Percentiles rank a stretch among this genome's conserved stretches.
phyloP scores from a whole-genome alignment of 2,329 filamentous ascomycete genomes.

The Nemania bipapillata region DNA sequence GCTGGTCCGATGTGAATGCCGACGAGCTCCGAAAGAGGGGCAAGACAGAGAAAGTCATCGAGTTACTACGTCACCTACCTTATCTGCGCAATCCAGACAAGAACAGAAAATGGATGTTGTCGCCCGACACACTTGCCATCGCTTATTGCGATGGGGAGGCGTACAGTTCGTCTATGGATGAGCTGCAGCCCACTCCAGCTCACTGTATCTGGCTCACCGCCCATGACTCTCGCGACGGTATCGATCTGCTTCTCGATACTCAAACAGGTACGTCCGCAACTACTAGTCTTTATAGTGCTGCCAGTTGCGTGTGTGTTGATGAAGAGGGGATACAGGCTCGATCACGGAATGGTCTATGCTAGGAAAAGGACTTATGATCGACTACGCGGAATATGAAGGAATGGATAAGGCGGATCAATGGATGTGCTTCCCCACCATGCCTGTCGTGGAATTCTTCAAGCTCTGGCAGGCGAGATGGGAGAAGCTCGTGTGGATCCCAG shows the following conservation, averaged over 20 bases:
- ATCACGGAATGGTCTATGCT: background rate
- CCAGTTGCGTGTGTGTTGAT: background rate
- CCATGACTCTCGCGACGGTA: background rate
- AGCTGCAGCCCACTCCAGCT: conserved; percentile 1
- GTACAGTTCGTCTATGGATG: background rate
- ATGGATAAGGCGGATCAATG: background rate
- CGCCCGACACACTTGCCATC: conserved; percentile 1
- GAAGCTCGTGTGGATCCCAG: conserved; percentile 4
- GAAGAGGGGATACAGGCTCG: background rate
- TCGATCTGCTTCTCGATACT: background rate
- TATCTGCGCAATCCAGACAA: background rate
- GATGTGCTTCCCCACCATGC: conserved; percentile 4
- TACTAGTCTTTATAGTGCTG: background rate
- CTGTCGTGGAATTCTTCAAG: background rate
- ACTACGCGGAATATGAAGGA: background rate
- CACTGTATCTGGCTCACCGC: conserved; percentile 6
- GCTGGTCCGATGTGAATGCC: background rate
- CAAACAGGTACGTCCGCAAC: background rate
- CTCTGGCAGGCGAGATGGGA: conserved; percentile 7
- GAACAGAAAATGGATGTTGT: background rate
- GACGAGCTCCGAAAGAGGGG: conserved; percentile 3
- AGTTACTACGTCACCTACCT: background rate
- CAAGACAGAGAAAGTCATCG: conserved; percentile 2
- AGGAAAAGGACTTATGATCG: background rate
- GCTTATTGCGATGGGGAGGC: background rate